These are phyloP conservation scores for Lactifluus subvellereus DNA, from an alignment of 768 basidiomycete species.

Conservation along the genomic window DNA sequence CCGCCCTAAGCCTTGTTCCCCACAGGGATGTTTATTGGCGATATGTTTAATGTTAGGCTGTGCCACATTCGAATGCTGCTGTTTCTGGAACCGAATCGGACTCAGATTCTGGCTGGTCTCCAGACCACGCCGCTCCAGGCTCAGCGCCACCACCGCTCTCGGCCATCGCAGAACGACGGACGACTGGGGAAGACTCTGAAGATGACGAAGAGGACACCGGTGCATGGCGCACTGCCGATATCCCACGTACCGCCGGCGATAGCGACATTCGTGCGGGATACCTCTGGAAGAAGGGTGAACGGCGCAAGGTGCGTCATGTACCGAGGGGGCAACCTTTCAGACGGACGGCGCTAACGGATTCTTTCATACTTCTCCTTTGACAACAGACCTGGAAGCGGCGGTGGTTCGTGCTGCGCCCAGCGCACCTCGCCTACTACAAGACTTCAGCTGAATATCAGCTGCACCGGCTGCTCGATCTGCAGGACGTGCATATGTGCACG, in stretches of 20 bases:
- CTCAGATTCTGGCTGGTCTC: slow-evolving; percentile 64
- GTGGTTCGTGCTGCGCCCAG: slow-evolving; percentile 93
- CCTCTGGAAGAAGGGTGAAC: slow-evolving; percentile 96
- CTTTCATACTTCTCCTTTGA: neutral
- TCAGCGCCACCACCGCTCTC: slow-evolving; percentile 34
- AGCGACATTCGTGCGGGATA: slow-evolving; percentile 87
- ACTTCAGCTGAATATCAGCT: slow-evolving; percentile 91
- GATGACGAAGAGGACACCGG: slow-evolving; percentile 78
- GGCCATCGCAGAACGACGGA: slow-evolving; percentile 71
- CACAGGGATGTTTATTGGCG: neutral
- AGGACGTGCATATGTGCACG: slow-evolving; percentile 86
- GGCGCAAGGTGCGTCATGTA: slow-evolving; percentile 72
- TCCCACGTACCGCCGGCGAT: slow-evolving; percentile 48
- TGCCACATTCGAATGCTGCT: slow-evolving; percentile 29
- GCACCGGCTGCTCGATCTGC: slow-evolving; percentile 78
- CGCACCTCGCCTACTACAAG: slow-evolving; percentile 96
- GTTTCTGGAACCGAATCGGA: slow-evolving; percentile 83
- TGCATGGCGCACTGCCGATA: slow-evolving; percentile 55
- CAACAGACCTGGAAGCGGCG: slow-evolving; percentile 97
- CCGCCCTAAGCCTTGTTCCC: slow-evolving; percentile 18
- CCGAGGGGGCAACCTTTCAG: neutral
- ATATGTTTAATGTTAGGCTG: slow-evolving; percentile 25
- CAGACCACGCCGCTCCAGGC: slow-evolving; percentile 35
- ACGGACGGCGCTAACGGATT: neutral
- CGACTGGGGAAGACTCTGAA: slow-evolving; percentile 39